phyloP scores from a whole-genome alignment of 177 flowering plant species.

The Vitis hybrid region DNA sequence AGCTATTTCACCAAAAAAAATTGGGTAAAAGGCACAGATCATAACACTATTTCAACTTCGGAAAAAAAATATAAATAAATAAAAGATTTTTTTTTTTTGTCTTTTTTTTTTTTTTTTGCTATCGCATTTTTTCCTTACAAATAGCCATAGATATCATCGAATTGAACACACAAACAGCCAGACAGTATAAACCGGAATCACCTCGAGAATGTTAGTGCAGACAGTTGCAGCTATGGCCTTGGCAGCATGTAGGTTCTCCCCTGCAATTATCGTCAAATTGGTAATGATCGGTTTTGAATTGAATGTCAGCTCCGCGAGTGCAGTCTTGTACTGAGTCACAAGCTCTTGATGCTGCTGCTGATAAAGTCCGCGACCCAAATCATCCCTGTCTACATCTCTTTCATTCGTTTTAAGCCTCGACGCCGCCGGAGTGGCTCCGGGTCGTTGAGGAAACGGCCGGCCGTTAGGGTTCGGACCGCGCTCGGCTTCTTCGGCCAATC shows the following conservation, averaged over 20 bases:
- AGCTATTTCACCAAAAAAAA: background rate
- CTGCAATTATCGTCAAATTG: conserved; percentile 93
- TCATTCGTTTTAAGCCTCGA: conserved; percentile 31
- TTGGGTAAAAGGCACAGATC: too few relatives aligned
- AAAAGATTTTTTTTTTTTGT: too few relatives aligned
- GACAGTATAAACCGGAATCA: conserved; percentile 38
- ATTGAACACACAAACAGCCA: conserved; percentile 6
- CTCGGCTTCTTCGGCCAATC: conserved; percentile 47
- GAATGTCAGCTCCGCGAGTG: conserved; percentile 84
- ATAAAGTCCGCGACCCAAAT: conserved; percentile 29
- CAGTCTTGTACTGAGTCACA: conserved; percentile 80
- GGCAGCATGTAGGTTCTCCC: conserved; percentile 83
- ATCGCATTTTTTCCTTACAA: conserved; percentile 12
- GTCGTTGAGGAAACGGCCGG: conserved; percentile 35
- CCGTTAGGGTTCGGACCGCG: conserved; percentile 32
- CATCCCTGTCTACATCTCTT: conserved; percentile 31
- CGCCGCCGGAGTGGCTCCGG: conserved; percentile 9
- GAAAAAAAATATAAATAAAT: too few relatives aligned
- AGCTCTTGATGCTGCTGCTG: conserved; percentile 67
- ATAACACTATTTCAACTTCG: too few relatives aligned
- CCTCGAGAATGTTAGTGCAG: conserved; percentile 82
- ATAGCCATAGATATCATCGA: background rate
- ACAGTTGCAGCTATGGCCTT: conserved; percentile 73
- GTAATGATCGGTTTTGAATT: conserved; percentile 98
- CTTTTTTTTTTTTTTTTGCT: background rate